Evolutionary conservation across 768 basidiomycete species (phyloP), one percentile per base, ranked within the genome.

Genomic region (Multifurca ochricompacta): DNA sequence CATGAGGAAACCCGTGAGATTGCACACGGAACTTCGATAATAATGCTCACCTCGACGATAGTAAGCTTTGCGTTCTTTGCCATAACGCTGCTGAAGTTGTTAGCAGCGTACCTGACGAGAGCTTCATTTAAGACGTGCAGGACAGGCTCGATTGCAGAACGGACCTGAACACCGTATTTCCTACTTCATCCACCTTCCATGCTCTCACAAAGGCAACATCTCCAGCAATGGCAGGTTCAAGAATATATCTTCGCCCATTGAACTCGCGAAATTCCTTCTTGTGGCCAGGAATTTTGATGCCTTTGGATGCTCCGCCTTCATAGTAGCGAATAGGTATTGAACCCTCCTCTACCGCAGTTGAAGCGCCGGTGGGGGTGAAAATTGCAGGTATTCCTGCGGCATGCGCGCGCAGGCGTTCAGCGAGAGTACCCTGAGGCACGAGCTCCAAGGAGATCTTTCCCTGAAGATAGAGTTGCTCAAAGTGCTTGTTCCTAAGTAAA

Each of bases 371-470:
- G 14, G 91, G 92, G 5, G 90, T 95, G 70, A 75, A 94, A 74
- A 96, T 92, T n/a, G 86, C 91, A 16, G 92, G 91, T 56, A 92
- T 91, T 47, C 92, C 92, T 10, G 90, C 87, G 8, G 90, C 91
- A 53, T 90, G 87, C 6, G 92, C 87, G 32, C 91, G 85, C 56
- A 93, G 75, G 54, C 91, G 84, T 65, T 93, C 92, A 14, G 85
- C 82, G 40, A 96, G 80, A 13, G 91, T 93, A 9, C 91, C 92
- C 70, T 96, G 92, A 3, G 93, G 92, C 25, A 90, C 88, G 19
- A 95, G 83, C 63, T 95, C 92, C 32, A 94, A 72, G 8, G 85
- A 83, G 54, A 95, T 84, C 59, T 84, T 70, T 50, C 92, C 92
- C 11, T 77, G 76, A 47, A 95, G 79, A 69, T 90, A 96, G 54